These are phyloP conservation scores for Pythium apleroticum DNA, from an alignment of 352 stramenopile species.

Conservation along the genomic window DNA sequence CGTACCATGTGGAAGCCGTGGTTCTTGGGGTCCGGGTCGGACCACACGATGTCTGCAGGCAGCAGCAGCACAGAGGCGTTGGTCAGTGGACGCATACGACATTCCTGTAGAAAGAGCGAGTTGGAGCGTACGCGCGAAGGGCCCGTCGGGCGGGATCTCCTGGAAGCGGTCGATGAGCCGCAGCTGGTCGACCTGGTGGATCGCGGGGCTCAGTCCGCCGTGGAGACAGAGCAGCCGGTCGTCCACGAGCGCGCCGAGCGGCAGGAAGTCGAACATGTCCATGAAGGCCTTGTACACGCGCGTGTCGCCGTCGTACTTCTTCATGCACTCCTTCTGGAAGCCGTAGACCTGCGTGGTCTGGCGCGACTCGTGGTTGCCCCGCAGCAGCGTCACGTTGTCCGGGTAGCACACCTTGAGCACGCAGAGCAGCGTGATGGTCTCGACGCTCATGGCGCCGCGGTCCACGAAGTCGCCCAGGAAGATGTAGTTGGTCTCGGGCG, in stretches of 20 bases:
- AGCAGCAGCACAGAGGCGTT: background rate
- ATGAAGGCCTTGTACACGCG: slow-evolving; percentile 93
- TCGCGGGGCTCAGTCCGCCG: slow-evolving; percentile 83
- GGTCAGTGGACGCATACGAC: background rate
- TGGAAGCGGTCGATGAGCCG: slow-evolving; percentile 82
- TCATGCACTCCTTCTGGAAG: slow-evolving; percentile 74
- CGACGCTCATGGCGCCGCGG: slow-evolving; percentile 86
- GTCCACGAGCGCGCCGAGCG: slow-evolving; percentile 87
- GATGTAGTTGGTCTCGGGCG: slow-evolving; percentile 89
- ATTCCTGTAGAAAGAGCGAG: background rate
- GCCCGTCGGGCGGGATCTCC: slow-evolving; percentile 82
- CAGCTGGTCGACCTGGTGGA: slow-evolving; percentile 87
- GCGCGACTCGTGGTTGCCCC: slow-evolving; percentile 66
- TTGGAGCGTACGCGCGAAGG: slow-evolving; percentile 59
- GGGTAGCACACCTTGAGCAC: slow-evolving; percentile 87
- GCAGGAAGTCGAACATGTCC: slow-evolving; percentile 88
- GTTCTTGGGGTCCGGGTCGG: slow-evolving; percentile 67
- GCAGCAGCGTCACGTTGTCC: slow-evolving; percentile 84
- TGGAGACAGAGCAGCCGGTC: slow-evolving; percentile 90
- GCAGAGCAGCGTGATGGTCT: slow-evolving; percentile 83
- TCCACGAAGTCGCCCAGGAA: slow-evolving; percentile 92
- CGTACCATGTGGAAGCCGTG: slow-evolving; percentile 31
- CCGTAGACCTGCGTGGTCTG: slow-evolving; percentile 67
- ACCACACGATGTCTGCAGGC: slow-evolving; percentile 74
- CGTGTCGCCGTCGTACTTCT: slow-evolving; percentile 74